Evolutionary conservation across 306 rosid genomes (phyloP).

Genomic region (Lathyrus oleraceus): DNA sequence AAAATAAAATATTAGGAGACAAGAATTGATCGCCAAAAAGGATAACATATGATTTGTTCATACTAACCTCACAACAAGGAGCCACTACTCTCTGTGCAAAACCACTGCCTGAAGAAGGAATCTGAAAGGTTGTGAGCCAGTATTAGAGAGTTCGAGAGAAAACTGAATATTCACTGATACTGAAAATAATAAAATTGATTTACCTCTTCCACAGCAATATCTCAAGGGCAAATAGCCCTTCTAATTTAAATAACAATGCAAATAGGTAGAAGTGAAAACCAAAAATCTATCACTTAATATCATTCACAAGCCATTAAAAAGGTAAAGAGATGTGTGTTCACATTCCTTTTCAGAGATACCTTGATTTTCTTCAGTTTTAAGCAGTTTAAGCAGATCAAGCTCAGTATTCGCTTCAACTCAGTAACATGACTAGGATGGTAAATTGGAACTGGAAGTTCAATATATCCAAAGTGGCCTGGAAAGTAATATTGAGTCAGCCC

Average conservation of each 20-base stretch:
- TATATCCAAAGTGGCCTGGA: conserved; percentile 93
- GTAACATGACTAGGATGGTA: conserved; percentile 83
- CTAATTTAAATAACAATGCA: background rate
- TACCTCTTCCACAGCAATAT: background rate
- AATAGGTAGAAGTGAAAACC: background rate
- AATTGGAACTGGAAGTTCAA: conserved; percentile 81
- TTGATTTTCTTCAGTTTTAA: conserved; percentile 68
- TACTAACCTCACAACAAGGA: conserved; percentile 82
- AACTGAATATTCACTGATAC: background rate
- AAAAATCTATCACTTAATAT: background rate
- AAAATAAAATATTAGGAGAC: background rate
- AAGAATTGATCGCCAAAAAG: conserved; percentile 14
- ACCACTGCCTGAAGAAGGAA: conserved; percentile 60
- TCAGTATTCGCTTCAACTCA: conserved; percentile 69
- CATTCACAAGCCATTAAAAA: conserved; percentile 7
- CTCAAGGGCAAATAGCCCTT: conserved; percentile 1
- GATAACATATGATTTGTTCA: conserved; percentile 13
- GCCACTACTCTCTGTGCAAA: conserved; percentile 67
- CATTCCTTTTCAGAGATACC: conserved; percentile 49
- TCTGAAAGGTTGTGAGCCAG: conserved; percentile 50
- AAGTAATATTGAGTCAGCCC: conserved; percentile 30
- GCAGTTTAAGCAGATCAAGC: conserved; percentile 74
- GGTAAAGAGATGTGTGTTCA: conserved; percentile 2
- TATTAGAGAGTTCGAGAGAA: background rate
- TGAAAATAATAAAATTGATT: background rate